phyloP scores from a whole-genome alignment of 768 basidiomycete species.

The Paxillus ammoniavirescens region DNA sequence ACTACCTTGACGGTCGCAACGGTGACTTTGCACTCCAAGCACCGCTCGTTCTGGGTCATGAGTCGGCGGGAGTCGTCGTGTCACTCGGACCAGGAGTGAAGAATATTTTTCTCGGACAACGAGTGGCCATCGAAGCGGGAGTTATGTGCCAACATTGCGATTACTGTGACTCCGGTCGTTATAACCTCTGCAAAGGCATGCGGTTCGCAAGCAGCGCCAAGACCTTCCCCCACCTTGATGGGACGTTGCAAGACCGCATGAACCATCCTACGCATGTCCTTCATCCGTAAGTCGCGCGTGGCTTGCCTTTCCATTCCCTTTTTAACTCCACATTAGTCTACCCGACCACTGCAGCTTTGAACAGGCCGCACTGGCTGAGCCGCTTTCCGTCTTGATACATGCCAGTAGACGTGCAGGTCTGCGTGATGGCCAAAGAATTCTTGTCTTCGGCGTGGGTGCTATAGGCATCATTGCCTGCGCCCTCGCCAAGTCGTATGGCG shows the following conservation, averaged over 20 bases:
- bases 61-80: conserved; percentile 84
- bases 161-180: conserved; percentile 72
- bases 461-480: conserved; percentile 91
- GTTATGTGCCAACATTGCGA: conserved; percentile 79
- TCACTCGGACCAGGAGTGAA: conserved; percentile 75
- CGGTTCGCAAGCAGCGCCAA: conserved; percentile 89
- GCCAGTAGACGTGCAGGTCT: conserved; percentile 48
- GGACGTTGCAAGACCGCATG: conserved; percentile 84
- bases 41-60: conserved; percentile 92
- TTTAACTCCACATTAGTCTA: conserved; percentile 45
- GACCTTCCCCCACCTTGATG: conserved; percentile 90
- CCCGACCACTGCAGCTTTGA: conserved; percentile 77
- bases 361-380: conserved; percentile 87
- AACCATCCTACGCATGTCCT: conserved; percentile 86
- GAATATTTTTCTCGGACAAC: conserved; percentile 68
- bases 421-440: conserved; percentile 60
- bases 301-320: neutral
- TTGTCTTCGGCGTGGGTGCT: conserved; percentile 90
- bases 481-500: conserved; percentile 70
- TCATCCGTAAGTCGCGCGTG: conserved; percentile 66
- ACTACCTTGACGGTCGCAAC: conserved; percentile 86
- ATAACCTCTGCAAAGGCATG: conserved; percentile 91
- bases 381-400: conserved; percentile 85
- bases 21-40: conserved; percentile 86
- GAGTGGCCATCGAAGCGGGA: conserved; percentile 93